Percentiles rank a stretch among this genome's conserved stretches.
phyloP scores from a whole-genome alignment of 2,329 filamentous ascomycete species.

The Tolypocladium paradoxum region DNA sequence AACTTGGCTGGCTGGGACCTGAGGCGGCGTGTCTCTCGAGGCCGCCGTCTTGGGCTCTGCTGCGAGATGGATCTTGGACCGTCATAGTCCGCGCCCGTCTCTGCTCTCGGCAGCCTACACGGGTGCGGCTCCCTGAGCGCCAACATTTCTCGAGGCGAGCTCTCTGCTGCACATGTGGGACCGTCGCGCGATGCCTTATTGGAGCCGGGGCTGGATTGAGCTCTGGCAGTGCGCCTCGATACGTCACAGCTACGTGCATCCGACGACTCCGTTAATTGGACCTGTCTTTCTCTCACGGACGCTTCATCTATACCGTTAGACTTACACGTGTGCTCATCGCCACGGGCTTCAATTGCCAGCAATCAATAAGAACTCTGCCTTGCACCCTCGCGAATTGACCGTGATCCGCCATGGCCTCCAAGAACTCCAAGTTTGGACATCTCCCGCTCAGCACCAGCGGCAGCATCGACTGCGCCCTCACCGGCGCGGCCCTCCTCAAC shows the following conservation, averaged over 20 bases:
- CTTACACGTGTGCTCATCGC: background rate
- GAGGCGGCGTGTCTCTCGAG: background rate
- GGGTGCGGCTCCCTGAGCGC: slow-evolving; percentile 41
- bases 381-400: background rate
- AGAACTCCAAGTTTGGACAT: slow-evolving; percentile 16
- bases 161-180: background rate
- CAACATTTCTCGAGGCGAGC: slow-evolving; percentile 22
- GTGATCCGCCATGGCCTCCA: slow-evolving; percentile 3
- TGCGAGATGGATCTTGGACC: slow-evolving; percentile 36
- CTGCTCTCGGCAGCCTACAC: slow-evolving; percentile 19
- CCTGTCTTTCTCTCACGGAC: background rate
- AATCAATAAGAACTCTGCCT: background rate
- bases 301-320: background rate
- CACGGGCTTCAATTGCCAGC: background rate
- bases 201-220: background rate
- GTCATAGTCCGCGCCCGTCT: slow-evolving; percentile 44
- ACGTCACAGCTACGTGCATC: background rate
- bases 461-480: slow-evolving; percentile 25
- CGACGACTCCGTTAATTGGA: background rate
- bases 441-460: slow-evolving; percentile 24
- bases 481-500: slow-evolving; percentile 23
- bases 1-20: slow-evolving; percentile 25
- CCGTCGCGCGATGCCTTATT: background rate
- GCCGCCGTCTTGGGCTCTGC: slow-evolving; percentile 7
- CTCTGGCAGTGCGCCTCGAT: too few relatives aligned